Conservation (phyloP, 768 basidiomycete genomes). For the Termitomyces sp. region DNA sequence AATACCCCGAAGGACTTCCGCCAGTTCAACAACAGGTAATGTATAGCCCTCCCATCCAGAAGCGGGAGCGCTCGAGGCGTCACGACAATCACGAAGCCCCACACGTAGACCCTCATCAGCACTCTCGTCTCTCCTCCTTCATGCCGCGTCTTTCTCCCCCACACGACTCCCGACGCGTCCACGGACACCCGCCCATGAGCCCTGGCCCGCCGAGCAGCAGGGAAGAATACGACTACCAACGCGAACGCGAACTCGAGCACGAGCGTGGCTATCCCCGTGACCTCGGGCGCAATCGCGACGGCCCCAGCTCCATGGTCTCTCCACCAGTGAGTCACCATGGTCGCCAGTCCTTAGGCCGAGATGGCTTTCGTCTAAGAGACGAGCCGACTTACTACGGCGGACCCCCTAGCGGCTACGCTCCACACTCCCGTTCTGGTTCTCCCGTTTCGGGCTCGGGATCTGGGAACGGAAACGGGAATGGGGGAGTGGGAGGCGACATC, state of each 20-base stretch:
- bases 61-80: slow-evolving; percentile 43
- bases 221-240: slow-evolving; percentile 47
- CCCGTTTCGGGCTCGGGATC: slow-evolving; percentile 55
- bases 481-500: slow-evolving; percentile 29
- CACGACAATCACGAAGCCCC: slow-evolving; percentile 33
- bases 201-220: slow-evolving; percentile 56
- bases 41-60: slow-evolving; percentile 49
- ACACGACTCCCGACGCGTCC: slow-evolving; percentile 39
- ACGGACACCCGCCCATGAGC: slow-evolving; percentile 66
- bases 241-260: slow-evolving; percentile 37
- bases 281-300: slow-evolving; percentile 22
- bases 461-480: slow-evolving; percentile 21
- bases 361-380: slow-evolving; percentile 20
- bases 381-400: slow-evolving; percentile 33
- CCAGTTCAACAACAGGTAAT: slow-evolving; percentile 44
- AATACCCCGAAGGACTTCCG: slow-evolving; percentile 43
- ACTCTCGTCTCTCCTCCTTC: slow-evolving; percentile 26
- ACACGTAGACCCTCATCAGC: slow-evolving; percentile 28
- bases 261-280: slow-evolving; percentile 28
- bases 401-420: slow-evolving; percentile 27
- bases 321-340: slow-evolving; percentile 37
- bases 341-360: slow-evolving; percentile 26
- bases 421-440: slow-evolving; percentile 52
- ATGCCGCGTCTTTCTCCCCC: slow-evolving; percentile 30
- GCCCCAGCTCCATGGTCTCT: slow-evolving; percentile 28